A percentile compares a stretch with the other conserved stretches of the same genome.
Evolutionary conservation across 345 rosid genomes (phyloP).

Genomic region (Populus nigra): DNA sequence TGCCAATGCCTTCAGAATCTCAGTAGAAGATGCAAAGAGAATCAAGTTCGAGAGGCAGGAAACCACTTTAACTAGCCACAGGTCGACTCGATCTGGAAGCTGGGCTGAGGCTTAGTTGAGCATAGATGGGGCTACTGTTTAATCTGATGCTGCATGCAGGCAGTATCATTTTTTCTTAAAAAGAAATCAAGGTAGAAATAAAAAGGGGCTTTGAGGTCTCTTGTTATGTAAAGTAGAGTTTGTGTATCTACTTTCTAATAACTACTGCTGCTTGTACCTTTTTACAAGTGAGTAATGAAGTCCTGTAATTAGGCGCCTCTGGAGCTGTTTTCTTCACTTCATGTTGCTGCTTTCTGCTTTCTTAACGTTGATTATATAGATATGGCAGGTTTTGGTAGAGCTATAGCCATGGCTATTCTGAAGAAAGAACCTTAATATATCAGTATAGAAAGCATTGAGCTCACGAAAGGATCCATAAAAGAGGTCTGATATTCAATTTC

Average conservation of each 20-base stretch:
- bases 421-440: no score
- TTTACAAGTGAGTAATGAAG: neutral
- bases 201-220: neutral
- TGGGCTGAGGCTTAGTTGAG: constrained; percentile 45
- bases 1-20: constrained; percentile 44
- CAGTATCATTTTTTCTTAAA: neutral
- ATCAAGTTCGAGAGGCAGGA: constrained; percentile 49
- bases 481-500: no score
- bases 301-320: no score
- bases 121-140: neutral
- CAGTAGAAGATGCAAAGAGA: constrained; percentile 53
- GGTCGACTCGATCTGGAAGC: constrained; percentile 29
- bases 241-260: neutral
- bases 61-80: constrained; percentile 30
- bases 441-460: no score
- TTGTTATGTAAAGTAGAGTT: neutral
- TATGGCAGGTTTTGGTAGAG: no score
- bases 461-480: no score
- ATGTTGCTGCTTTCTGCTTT: no score
- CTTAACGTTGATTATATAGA: no score
- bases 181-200: neutral
- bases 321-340: no score
- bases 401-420: no score
- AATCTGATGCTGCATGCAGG: neutral
- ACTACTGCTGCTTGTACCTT: neutral